Conservation (phyloP, 2,329 filamentous ascomycete genomes). For the Pezicula carpinea region DNA sequence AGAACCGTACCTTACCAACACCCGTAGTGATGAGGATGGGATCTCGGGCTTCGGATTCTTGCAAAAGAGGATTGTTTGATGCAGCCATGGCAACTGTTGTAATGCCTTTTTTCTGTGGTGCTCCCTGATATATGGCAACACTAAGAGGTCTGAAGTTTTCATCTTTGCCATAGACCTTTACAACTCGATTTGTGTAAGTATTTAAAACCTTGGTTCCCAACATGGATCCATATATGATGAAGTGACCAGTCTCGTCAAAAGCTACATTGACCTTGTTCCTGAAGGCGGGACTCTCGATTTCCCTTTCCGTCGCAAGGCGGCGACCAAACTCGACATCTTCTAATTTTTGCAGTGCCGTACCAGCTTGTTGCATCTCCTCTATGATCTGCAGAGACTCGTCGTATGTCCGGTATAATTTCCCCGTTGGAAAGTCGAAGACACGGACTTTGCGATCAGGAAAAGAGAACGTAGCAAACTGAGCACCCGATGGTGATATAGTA, state of each 20-base stretch:
- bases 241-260: conserved; percentile 95
- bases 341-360: conserved; percentile 72
- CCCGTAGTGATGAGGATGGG: conserved; percentile 84
- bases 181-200: conserved; percentile 86
- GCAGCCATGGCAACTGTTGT: conserved; percentile 97
- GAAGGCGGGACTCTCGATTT: conserved; percentile 68
- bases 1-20: conserved; percentile 85
- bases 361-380: conserved; percentile 94
- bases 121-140: conserved; percentile 86
- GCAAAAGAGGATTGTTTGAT: conserved; percentile 84
- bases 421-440: conserved; percentile 86
- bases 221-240: conserved; percentile 90
- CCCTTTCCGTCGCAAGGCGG: conserved; percentile 78
- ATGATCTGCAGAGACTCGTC: conserved; percentile 89
- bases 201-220: conserved; percentile 93
- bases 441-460: conserved; percentile 91
- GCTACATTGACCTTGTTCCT: conserved; percentile 76
- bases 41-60: conserved; percentile 86
- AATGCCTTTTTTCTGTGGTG: conserved; percentile 88
- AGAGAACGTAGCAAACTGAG: conserved; percentile 83
- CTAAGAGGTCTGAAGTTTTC: conserved; percentile 83
- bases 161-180: conserved; percentile 86
- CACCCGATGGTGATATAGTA: conserved; percentile 79
- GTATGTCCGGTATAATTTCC: conserved; percentile 85
- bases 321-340: conserved; percentile 92